Base-by-base conservation (phyloP, 2,329 filamentous ascomycete genomes). In the Cercospora citrullina region DNA sequence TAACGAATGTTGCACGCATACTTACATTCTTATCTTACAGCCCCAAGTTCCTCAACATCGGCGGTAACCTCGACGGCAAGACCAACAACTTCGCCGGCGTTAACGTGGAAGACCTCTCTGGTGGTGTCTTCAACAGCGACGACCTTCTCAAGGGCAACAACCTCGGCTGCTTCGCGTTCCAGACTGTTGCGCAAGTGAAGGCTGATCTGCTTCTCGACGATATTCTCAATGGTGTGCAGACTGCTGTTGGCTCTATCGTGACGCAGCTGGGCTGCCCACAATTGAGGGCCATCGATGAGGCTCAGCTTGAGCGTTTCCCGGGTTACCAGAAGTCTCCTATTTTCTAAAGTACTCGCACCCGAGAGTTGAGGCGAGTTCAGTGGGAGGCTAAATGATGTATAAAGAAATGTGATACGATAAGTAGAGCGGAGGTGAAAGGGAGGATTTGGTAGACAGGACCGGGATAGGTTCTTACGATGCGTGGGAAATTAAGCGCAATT, bases 51-150 rank as follows among this genome's bases (percentile, higher is more conserved):
- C 64, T 74, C 48, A 65, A 70, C 66, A 69, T 80, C 31, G 79
- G 79, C 31, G 79, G 80, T 74, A 75, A 80, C 73, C 65, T 72
- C 14, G 77, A 77, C 14, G 78, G 79, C 55, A 76, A 74, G 23
- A 69, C 71, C 10, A 77, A 80, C 71, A 76, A 75, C 45, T 80
- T 80, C 69, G 73, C 74, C 28, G 77, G 77, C 5, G 65, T 81
- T 30, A 72, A 81, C 63, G 69, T 80, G 4, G 66, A 55, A 9
- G 72, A 80, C 57, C 65, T 83, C 10, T 80, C 79, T 16, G 76
- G 76, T 10, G 81, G 81, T 26, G 74, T 85, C 0, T 80, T 82
- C 69, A 85, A 83, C 70, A 53, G 63, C 18, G 66, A 64, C 12
- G 70, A 69, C 33, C 66, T 75, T 1, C 63, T 73, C 57, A 61